These are phyloP conservation scores for Vigna reflexopilosa DNA, from an alignment of 306 rosid species.

Conservation along the genomic window DNA sequence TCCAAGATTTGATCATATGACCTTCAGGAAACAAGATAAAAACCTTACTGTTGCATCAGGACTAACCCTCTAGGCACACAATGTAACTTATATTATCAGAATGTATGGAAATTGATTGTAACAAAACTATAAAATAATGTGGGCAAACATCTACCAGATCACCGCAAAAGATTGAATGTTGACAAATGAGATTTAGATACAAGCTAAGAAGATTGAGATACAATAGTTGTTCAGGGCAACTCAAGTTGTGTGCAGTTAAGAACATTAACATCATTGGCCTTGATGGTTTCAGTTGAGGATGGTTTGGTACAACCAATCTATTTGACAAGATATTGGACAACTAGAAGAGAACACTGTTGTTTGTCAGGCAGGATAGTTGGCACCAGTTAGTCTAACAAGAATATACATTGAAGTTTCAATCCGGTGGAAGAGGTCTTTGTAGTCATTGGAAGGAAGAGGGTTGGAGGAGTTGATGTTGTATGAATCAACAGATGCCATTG, in stretches of 20 bases:
- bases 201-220: neutral
- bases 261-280: neutral
- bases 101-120: neutral
- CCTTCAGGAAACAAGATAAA: slow-evolving; percentile 1
- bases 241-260: neutral
- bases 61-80: neutral
- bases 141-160: neutral
- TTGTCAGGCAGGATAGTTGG: no score
- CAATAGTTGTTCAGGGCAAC: neutral
- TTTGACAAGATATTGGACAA: no score
- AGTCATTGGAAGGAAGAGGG: no score
- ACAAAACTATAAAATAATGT: neutral
- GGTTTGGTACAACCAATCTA: neutral
- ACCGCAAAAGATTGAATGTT: neutral
- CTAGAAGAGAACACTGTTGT: no score
- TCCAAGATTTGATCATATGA: neutral
- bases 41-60: slow-evolving; percentile 7
- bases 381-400: no score
- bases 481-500: neutral
- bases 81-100: slow-evolving; percentile 26
- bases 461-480: no score
- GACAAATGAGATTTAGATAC: neutral
- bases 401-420: no score
- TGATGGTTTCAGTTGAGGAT: neutral
- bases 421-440: no score